Evolutionary conservation across 2,329 filamentous ascomycete species (phyloP), one percentile per base, ranked within the genome.

Genomic region (Fusarium redolens): DNA sequence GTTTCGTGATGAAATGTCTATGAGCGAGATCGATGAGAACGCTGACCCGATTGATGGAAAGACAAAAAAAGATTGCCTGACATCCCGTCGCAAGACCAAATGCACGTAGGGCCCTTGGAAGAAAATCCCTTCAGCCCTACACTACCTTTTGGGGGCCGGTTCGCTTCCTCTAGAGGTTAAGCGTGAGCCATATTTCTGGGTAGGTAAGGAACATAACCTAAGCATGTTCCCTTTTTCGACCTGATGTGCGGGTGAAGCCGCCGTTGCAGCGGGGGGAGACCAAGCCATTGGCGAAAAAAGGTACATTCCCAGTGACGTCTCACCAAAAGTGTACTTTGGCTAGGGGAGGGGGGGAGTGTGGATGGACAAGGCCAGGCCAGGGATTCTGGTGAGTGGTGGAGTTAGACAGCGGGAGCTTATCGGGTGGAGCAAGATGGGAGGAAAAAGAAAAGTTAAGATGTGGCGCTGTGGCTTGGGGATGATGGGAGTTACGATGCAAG

Each of bases 151-250:
- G 62, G 66, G 68, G 22, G 22, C 22, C 22, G 63, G 58, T 59
- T 76, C 63, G 51, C 69, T 76, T 65, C 74, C 74, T 75, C 74
- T 76, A 76, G 74, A 76, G 74, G 74, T 50, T 72, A 76, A 76
- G 74, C 74, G 74, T 75, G 72, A 65, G 69, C 65, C 71, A 44
- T 57, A 68, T 65, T 71, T 57, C 66, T 64, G 63, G 70, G 54
- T 55, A 56, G 40, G 62, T 68, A 67, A 25, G 48, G 48, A 33
- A 52, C 48, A 15, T 37, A 37, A 37, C 48, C 48, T 52, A 52
- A 59, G 67, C 56, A 74, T 57, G 59, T 57, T 33, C 28, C 25
- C 45, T 71, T 47, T 69, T 51, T 5, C 17, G 48, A 37, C 20
- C 20, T 52, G 69, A 72, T 74, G 72, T 54, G 68, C 74, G 74